Evolutionary conservation across 2,329 filamentous ascomycete genomes (phyloP).

Genomic region (Escovopsis weberi): DNA sequence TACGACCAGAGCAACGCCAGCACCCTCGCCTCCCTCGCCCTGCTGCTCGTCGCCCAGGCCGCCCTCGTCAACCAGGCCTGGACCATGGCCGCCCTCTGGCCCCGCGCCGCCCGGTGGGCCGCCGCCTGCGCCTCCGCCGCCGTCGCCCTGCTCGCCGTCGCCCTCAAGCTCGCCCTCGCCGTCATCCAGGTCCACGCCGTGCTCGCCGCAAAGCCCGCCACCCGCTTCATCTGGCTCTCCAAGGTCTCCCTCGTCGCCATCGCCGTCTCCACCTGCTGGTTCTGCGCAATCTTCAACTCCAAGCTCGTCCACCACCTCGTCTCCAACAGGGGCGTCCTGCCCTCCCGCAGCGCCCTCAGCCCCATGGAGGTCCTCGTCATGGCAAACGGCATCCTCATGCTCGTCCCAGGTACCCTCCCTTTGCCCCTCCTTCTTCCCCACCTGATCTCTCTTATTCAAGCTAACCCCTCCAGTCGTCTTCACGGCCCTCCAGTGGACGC

Average conservation of each 20-base stretch:
- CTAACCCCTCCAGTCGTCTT: conserved; percentile 29
- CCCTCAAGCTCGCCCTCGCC: conserved; percentile 19
- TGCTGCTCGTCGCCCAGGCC: conserved; percentile 29
- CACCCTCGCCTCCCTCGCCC: conserved; percentile 27
- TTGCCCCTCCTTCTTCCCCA: too few relatives aligned
- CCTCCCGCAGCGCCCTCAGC: conserved; percentile 25
- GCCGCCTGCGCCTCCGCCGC: conserved; percentile 18
- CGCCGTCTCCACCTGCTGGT: conserved; percentile 33
- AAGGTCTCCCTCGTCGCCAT: conserved; percentile 24
- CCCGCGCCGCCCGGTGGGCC: conserved; percentile 16
- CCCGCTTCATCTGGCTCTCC: conserved; percentile 21
- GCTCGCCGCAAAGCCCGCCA: conserved; percentile 11
- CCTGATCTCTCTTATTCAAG: not conserved
- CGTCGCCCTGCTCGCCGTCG: conserved; percentile 19
- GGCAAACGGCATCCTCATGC: conserved; percentile 41
- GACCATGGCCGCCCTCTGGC: conserved; percentile 37
- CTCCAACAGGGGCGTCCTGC: conserved; percentile 31
- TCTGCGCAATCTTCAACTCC: conserved; percentile 40
- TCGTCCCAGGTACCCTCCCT: conserved; percentile 31
- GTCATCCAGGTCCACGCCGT: conserved; percentile 22
- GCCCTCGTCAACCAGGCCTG: conserved; percentile 38
- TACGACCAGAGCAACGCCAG: conserved; percentile 23
- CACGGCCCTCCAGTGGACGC: conserved; percentile 29
- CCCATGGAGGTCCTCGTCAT: conserved; percentile 41
- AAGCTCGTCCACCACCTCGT: conserved; percentile 35